phyloP scores from a whole-genome alignment of 1,284 basidiomycete species.

The Naganishia sp. region DNA sequence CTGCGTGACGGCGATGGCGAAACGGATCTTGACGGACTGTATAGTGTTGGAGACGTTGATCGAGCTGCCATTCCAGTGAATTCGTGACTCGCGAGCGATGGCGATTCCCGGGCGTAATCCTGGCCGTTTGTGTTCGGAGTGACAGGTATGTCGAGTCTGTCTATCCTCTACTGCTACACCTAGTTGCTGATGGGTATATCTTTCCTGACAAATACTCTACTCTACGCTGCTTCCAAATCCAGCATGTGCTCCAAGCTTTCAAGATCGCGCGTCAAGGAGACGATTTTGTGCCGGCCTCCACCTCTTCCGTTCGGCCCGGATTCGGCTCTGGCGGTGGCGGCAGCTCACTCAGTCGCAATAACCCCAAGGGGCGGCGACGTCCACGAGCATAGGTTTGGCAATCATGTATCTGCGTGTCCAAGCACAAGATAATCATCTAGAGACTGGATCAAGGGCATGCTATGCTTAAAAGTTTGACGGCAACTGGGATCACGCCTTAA shows the following conservation, averaged over 20 bases:
- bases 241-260: not conserved
- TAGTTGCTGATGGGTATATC: not conserved
- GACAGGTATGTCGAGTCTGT: too few relatives aligned
- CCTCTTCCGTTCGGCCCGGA: not conserved
- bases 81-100: not conserved
- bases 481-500: too few relatives aligned
- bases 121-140: not conserved
- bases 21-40: constrained; percentile 4
- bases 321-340: not conserved
- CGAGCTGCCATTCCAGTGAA: not conserved
- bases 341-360: too few relatives aligned
- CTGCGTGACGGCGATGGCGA: constrained; percentile 8
- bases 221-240: not conserved
- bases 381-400: too few relatives aligned
- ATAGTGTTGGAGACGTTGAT: constrained; percentile 12
- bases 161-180: not conserved
- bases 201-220: not conserved
- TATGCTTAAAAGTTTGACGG: too few relatives aligned
- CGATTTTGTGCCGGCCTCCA: constrained; percentile 1
- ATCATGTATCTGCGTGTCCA: too few relatives aligned
- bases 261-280: not conserved
- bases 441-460: too few relatives aligned
- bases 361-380: too few relatives aligned
- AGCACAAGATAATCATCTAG: too few relatives aligned
- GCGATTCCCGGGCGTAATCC: not conserved